Conservation (phyloP, 2,329 filamentous ascomycete species). For the Pyrenophora tritici-repentis region DNA sequence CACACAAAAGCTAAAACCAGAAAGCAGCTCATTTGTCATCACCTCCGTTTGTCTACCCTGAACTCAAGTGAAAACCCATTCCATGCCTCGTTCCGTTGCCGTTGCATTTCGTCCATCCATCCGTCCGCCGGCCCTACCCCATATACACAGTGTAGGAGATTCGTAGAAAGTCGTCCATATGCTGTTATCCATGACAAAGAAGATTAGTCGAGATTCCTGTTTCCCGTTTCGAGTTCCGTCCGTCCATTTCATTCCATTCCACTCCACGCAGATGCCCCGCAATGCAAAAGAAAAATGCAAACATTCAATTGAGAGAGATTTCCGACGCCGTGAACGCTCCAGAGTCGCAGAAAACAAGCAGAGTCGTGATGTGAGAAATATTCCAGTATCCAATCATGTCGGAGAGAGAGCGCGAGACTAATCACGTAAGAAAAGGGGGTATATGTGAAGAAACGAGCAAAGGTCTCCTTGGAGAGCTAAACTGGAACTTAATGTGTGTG, state of each 20-base stretch:
- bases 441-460: constrained; percentile 21
- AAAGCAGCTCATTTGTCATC: too few species aligned
- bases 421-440: constrained; percentile 16
- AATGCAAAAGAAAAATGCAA: constrained; percentile 13
- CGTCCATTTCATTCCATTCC: background rate
- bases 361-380: constrained; percentile 2
- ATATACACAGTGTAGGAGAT: constrained; percentile 19
- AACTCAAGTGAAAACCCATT: too few species aligned
- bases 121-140: constrained; percentile 8
- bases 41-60: too few species aligned
- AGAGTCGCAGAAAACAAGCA: constrained; percentile 4
- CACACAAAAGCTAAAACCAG: too few species aligned
- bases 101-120: background rate
- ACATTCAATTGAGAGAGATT: constrained; percentile 1
- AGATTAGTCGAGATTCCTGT: constrained; percentile 1
- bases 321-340: constrained; percentile 9
- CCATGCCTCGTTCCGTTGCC: too few species aligned
- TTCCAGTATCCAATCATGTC: constrained; percentile 13
- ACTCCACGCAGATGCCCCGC: constrained; percentile 4
- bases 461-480: background rate
- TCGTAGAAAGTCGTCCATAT: constrained; percentile 18
- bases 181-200: constrained; percentile 8
- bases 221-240: background rate
- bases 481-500: background rate
- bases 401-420: constrained; percentile 1